phyloP scores from a whole-genome alignment of 2,329 filamentous ascomycete species.

The Pseudomassariella vexata region DNA sequence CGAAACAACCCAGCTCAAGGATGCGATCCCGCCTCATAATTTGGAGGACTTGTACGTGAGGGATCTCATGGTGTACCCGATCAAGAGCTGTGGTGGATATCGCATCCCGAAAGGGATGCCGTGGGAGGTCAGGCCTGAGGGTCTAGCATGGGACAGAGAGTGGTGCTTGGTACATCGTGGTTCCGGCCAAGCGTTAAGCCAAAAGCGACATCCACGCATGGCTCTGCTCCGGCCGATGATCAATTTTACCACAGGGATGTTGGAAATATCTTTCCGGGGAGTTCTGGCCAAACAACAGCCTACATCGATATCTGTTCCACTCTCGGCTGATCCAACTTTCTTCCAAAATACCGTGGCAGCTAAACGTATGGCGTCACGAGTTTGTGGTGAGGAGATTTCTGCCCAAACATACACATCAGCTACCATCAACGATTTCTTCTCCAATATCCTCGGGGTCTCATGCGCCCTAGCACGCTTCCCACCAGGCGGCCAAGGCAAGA shows the following conservation, averaged over 20 bases:
- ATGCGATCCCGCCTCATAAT: no score
- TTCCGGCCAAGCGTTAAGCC: conserved; percentile 76
- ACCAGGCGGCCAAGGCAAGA: conserved; percentile 52
- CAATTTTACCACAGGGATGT: conserved; percentile 60
- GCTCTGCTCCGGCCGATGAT: conserved; percentile 71
- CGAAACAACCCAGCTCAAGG: not conserved
- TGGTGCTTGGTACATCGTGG: conserved; percentile 91
- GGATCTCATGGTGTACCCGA: conserved; percentile 72
- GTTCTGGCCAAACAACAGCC: conserved; percentile 13
- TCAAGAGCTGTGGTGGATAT: conserved; percentile 89
- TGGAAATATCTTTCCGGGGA: conserved; percentile 54
- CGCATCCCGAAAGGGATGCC: conserved; percentile 53
- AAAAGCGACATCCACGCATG: conserved; percentile 87
- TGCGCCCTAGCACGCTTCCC: conserved; percentile 84
- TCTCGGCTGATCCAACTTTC: conserved; percentile 61
- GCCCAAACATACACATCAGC: conserved; percentile 64
- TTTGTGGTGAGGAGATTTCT: conserved; percentile 76
- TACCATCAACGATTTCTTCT: conserved; percentile 71
- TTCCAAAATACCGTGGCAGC: conserved; percentile 36
- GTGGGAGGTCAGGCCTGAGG: conserved; percentile 79
- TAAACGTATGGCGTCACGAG: conserved; percentile 51
- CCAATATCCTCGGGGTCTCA: conserved; percentile 65
- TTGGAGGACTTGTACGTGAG: conserved; percentile 45
- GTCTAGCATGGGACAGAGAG: conserved; percentile 89
- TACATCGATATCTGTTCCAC: conserved; percentile 45